Evolutionary conservation across 1,139 yeast species (phyloP).

Genomic region (Petasospora fabianii): DNA sequence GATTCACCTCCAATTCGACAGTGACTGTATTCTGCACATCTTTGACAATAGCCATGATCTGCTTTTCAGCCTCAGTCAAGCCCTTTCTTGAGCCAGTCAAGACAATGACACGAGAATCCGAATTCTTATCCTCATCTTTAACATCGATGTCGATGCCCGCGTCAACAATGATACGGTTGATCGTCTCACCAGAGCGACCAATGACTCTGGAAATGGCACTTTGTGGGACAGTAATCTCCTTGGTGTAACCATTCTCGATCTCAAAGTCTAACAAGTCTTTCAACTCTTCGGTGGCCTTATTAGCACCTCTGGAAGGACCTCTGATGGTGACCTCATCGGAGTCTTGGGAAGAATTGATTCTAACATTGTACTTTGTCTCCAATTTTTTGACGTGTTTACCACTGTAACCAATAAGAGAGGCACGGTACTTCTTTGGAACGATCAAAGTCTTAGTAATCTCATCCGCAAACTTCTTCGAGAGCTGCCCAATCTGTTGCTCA

Average conservation of each 20-base stretch:
- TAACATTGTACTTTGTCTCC: constrained; percentile 84
- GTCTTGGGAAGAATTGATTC: constrained; percentile 66
- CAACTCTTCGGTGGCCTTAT: constrained; percentile 82
- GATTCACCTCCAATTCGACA: constrained; percentile 64
- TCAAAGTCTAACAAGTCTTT: constrained; percentile 82
- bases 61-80: constrained; percentile 68
- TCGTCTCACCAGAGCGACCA: constrained; percentile 84
- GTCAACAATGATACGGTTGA: constrained; percentile 78
- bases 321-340: constrained; percentile 70
- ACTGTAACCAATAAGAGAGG: constrained; percentile 78
- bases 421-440: constrained; percentile 76
- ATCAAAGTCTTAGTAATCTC: constrained; percentile 61
- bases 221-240: constrained; percentile 60
- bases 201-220: constrained; percentile 78
- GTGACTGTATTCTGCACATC: constrained; percentile 66
- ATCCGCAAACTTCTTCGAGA: constrained; percentile 80
- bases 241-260: constrained; percentile 76
- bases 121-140: constrained; percentile 42
- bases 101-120: constrained; percentile 53
- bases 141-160: constrained; percentile 74
- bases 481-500: constrained; percentile 50
- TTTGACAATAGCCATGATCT: constrained; percentile 59
- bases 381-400: constrained; percentile 82
- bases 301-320: constrained; percentile 91
- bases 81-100: constrained; percentile 78